These are phyloP conservation scores for Calycina marina DNA, from an alignment of 2,329 filamentous ascomycete genomes.

Conservation along the genomic window DNA sequence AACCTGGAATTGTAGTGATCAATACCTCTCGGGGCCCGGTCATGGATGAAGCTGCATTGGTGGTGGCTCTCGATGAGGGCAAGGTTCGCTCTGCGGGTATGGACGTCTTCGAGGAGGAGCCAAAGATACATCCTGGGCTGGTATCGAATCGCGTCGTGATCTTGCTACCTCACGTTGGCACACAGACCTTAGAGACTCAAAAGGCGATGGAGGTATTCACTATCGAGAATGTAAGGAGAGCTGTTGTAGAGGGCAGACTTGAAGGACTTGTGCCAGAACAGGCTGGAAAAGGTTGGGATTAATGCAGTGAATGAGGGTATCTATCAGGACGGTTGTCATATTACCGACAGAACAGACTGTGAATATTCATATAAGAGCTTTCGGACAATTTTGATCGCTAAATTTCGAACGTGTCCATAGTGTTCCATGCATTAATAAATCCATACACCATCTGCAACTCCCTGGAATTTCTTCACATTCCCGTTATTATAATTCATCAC, in stretches of 20 bases:
- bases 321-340: no score
- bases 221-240: constrained; percentile 53
- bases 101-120: constrained; percentile 73
- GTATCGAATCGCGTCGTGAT: constrained; percentile 55
- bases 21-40: constrained; percentile 71
- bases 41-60: constrained; percentile 65
- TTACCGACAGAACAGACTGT: background rate
- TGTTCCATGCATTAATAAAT: no score
- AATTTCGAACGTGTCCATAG: no score
- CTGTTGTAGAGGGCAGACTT: constrained; percentile 43
- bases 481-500: no score
- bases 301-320: no score
- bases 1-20: constrained; percentile 59
- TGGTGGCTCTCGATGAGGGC: constrained; percentile 52
- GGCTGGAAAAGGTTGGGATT: no score
- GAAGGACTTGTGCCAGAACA: constrained; percentile 60
- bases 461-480: no score
- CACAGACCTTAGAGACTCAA: constrained; percentile 50
- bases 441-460: no score
- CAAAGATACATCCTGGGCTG: constrained; percentile 56
- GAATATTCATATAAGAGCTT: background rate
- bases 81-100: constrained; percentile 57
- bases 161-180: constrained; percentile 72
- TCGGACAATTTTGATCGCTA: no score
- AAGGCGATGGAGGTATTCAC: constrained; percentile 65